Conservation (phyloP, 495 filamentous ascomycete species). For the Daldinia childiae region DNA sequence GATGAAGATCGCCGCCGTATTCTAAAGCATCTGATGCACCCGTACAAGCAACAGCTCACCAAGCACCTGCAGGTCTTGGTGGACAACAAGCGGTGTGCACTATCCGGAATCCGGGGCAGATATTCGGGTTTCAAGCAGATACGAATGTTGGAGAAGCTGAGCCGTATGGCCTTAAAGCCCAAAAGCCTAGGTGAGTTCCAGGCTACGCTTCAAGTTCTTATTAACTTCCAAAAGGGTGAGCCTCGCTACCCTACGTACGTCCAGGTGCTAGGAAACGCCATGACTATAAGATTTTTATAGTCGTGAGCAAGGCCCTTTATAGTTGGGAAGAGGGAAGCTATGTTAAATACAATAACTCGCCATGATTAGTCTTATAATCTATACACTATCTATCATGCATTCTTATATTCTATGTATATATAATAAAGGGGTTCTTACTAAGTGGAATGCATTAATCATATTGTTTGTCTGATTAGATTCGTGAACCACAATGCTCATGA, state of each 20-base stretch:
- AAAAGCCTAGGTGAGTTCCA: constrained; percentile 26
- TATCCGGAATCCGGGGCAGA: background rate
- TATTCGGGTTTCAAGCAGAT: background rate
- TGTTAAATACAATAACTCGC: background rate
- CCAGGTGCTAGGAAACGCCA: background rate
- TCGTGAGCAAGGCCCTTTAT: background rate
- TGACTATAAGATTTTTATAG: background rate
- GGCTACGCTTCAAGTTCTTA: constrained; percentile 3
- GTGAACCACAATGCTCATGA: background rate
- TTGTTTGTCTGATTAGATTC: background rate
- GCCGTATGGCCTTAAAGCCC: constrained; percentile 1
- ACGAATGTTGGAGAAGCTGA: constrained; percentile 9
- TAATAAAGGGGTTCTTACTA: background rate
- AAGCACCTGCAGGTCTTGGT: constrained; percentile 13
- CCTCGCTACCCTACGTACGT: background rate
- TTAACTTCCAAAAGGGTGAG: background rate
- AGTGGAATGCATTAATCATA: background rate
- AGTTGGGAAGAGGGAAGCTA: background rate
- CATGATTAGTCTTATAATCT: background rate
- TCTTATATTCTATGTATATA: background rate
- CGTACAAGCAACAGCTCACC: background rate
- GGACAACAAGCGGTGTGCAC: constrained; percentile 11
- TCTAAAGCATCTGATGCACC: background rate
- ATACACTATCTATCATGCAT: background rate
- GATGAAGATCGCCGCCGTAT: background rate